Evolutionary conservation across 176 grass and related monocot genomes (phyloP).

Genomic region (Chrysopogon serrulatus): DNA sequence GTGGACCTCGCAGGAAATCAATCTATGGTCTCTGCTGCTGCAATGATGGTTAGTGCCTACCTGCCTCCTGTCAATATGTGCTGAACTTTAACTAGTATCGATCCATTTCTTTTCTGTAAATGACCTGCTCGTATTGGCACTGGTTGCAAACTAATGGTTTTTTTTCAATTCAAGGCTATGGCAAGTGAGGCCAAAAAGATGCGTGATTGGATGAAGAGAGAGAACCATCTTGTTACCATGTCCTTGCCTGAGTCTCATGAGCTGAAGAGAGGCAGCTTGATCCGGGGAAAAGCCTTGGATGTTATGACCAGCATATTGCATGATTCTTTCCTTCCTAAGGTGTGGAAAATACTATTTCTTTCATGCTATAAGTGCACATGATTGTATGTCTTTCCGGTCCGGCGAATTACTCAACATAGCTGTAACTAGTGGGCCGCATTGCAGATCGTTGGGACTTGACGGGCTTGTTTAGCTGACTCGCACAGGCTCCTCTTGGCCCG

Average conservation of each 20-base stretch:
- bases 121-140: background rate
- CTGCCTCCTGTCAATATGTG: background rate
- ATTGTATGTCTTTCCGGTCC: too few species aligned
- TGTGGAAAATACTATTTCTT: too few species aligned
- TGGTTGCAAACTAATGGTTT: background rate
- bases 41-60: slow-evolving; percentile 2
- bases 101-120: background rate
- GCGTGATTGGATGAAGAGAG: background rate
- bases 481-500: too few species aligned
- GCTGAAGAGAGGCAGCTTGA: background rate
- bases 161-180: background rate
- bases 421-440: too few species aligned
- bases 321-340: too few species aligned
- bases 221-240: background rate
- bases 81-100: background rate
- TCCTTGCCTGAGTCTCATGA: background rate
- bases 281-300: too few species aligned
- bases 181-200: background rate
- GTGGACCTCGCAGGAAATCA: background rate
- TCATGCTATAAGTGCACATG: too few species aligned
- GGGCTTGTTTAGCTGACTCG: too few species aligned
- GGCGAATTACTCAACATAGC: too few species aligned
- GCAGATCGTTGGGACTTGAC: too few species aligned
- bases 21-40: background rate
- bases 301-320: too few species aligned